Conservation (phyloP, 2,329 filamentous ascomycete species). For the Ascochyta rabiei region DNA sequence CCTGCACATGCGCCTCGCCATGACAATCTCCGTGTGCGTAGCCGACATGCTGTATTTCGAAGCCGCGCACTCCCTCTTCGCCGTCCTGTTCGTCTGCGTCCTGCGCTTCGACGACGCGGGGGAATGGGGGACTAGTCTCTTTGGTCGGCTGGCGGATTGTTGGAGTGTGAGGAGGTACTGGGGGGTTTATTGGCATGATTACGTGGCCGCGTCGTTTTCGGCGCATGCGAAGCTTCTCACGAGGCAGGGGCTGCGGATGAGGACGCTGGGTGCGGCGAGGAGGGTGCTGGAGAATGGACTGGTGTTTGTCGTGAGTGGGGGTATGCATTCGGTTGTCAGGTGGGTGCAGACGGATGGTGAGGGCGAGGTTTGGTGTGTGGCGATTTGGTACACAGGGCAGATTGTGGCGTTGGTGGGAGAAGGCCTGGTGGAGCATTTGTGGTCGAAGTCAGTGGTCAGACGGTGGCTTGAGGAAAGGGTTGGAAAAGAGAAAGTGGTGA, state of each 20-base stretch:
- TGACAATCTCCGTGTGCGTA: slow-evolving; percentile 18
- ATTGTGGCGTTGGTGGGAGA: slow-evolving; percentile 27
- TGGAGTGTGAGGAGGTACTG: slow-evolving; percentile 26
- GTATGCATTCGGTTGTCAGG: slow-evolving; percentile 21
- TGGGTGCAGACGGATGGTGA: slow-evolving; percentile 12
- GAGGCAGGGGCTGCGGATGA: slow-evolving; percentile 16
- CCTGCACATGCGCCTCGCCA: slow-evolving; percentile 4
- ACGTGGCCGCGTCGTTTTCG: slow-evolving; percentile 20
- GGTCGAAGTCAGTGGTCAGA: slow-evolving; percentile 2
- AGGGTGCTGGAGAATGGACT: slow-evolving; percentile 25
- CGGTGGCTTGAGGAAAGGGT: not conserved
- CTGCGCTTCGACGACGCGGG: slow-evolving; percentile 10
- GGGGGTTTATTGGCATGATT: slow-evolving; percentile 32
- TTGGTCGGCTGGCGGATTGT: slow-evolving; percentile 8
- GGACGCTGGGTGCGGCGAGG: not conserved
- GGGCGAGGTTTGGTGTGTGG: slow-evolving; percentile 21
- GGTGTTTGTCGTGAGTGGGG: slow-evolving; percentile 26
- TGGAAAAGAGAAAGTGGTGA: slow-evolving; percentile 1
- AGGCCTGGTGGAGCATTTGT: slow-evolving; percentile 10
- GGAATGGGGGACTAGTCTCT: slow-evolving; percentile 21
- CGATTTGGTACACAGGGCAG: slow-evolving; percentile 24
- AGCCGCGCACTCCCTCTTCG: slow-evolving; percentile 18
- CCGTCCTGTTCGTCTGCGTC: slow-evolving; percentile 14
- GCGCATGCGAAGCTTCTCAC: slow-evolving; percentile 24
- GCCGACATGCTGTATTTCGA: slow-evolving; percentile 23